Evolutionary conservation across 768 basidiomycete species (phyloP).

Genomic region (Pulveroboletus frians): DNA sequence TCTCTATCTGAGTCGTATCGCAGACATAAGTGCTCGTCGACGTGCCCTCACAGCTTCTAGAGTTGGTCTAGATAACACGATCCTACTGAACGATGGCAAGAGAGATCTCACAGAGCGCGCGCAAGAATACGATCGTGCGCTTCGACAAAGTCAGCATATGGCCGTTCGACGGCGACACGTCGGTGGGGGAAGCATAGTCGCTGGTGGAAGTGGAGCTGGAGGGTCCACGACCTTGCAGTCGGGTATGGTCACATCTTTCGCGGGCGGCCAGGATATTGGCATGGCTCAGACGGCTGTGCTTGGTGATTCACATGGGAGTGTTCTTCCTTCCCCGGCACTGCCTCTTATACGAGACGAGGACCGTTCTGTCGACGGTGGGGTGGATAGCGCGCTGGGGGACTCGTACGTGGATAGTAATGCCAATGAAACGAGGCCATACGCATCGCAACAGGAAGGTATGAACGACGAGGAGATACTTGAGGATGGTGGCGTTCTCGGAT

Average conservation of each 20-base stretch:
- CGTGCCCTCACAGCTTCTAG: conserved; percentile 29
- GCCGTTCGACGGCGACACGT: conserved; percentile 40
- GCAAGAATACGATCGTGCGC: conserved; percentile 72
- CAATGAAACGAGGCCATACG: conserved; percentile 35
- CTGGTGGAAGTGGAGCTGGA: conserved; percentile 43
- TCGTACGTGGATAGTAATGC: conserved; percentile 70
- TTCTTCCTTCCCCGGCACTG: conserved; percentile 18
- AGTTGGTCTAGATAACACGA: conserved; percentile 23
- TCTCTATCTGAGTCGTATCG: conserved; percentile 82
- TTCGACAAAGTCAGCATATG: conserved; percentile 61
- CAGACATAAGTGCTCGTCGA: conserved; percentile 53
- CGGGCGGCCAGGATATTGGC: conserved; percentile 34
- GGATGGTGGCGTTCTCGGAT: conserved; percentile 80
- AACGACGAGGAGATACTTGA: conserved; percentile 63
- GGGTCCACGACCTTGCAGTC: conserved; percentile 47
- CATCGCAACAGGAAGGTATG: conserved; percentile 42
- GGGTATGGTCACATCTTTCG: conserved; percentile 41
- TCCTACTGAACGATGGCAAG: conserved; percentile 30
- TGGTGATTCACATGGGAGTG: conserved; percentile 69
- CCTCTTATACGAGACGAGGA: conserved; percentile 41
- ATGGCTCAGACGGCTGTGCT: conserved; percentile 69
- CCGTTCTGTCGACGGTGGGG: conserved; percentile 46
- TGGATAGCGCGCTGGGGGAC: conserved; percentile 55
- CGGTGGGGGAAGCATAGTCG: conserved; percentile 25
- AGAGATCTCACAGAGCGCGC: conserved; percentile 47